Evolutionary conservation across 352 stramenopile genomes (phyloP).

Genomic region (Globisporangium spinosum): DNA sequence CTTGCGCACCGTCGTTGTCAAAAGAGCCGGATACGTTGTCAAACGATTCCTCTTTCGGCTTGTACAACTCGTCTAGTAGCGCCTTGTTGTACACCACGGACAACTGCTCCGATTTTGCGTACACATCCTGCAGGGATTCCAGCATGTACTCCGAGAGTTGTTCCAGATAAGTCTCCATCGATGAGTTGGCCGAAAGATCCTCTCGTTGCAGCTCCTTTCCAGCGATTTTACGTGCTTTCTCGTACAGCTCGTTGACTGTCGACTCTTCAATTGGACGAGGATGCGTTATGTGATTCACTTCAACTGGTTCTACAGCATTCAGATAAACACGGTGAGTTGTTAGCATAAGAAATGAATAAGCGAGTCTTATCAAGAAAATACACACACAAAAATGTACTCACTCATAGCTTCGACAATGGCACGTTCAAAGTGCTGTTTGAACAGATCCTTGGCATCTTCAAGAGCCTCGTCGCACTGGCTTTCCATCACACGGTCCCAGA

Average conservation of each 20-base stretch:
- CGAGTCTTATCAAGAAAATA: neutral
- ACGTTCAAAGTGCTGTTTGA: slow-evolving; percentile 33
- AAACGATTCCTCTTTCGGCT: slow-evolving; percentile 15
- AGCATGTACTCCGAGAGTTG: slow-evolving; percentile 57
- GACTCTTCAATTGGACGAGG: slow-evolving; percentile 37
- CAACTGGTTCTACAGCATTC: slow-evolving; percentile 21
- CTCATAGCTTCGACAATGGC: slow-evolving; percentile 28
- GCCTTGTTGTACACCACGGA: slow-evolving; percentile 45
- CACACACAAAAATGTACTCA: slow-evolving; percentile 20
- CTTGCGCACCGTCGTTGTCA: slow-evolving; percentile 28
- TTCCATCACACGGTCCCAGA: slow-evolving; percentile 80
- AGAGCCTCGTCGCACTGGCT: slow-evolving; percentile 61
- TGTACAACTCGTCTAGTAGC: slow-evolving; percentile 42
- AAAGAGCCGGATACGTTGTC: slow-evolving; percentile 11
- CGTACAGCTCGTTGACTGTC: slow-evolving; percentile 31
- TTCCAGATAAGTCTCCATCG: slow-evolving; percentile 35
- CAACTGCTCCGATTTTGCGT: slow-evolving; percentile 29
- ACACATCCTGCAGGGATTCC: slow-evolving; percentile 27
- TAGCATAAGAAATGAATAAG: neutral
- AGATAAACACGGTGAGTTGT: neutral
- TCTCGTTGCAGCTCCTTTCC: slow-evolving; percentile 36
- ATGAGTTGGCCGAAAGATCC: slow-evolving; percentile 37
- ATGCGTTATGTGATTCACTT: slow-evolving; percentile 28
- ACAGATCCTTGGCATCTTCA: slow-evolving; percentile 48
- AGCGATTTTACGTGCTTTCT: slow-evolving; percentile 25